A percentile compares a stretch with the other conserved stretches of the same genome.
phyloP scores from a whole-genome alignment of 202 grass and related monocot species.

The Panicum hallii region DNA sequence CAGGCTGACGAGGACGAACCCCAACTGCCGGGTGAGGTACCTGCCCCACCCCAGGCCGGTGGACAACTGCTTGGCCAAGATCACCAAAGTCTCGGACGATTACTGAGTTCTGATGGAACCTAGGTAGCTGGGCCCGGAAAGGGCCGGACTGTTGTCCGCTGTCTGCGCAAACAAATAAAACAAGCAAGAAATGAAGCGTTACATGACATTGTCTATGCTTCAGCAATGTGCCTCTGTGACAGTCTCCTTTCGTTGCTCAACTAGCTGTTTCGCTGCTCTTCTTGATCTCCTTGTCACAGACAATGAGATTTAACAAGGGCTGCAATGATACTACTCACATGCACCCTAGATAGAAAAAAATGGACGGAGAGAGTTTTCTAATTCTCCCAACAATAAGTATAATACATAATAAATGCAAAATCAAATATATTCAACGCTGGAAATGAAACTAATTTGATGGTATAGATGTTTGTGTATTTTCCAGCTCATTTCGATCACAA shows the following conservation, averaged over 20 bases:
- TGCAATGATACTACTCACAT: too few species aligned
- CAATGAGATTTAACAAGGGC: too few species aligned
- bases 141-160: background rate
- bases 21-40: slow-evolving; percentile 54
- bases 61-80: slow-evolving; percentile 79
- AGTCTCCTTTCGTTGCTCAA: background rate
- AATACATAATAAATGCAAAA: too few species aligned
- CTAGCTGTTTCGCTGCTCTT: background rate
- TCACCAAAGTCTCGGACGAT: slow-evolving; percentile 52
- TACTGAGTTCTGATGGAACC: background rate
- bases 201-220: background rate
- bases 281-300: background rate
- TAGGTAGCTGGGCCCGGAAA: background rate
- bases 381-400: too few species aligned
- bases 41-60: slow-evolving; percentile 79
- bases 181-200: background rate
- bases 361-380: too few species aligned
- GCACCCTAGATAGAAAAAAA: too few species aligned
- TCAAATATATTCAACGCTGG: too few species aligned
- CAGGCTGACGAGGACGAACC: slow-evolving; percentile 66
- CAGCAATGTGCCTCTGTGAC: background rate
- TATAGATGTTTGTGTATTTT: too few species aligned
- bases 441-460: too few species aligned
- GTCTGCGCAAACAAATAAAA: background rate
- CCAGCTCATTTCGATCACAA: too few species aligned